phyloP scores from a whole-genome alignment of 2,329 filamentous ascomycete species.

The Neonectria ditissima region DNA sequence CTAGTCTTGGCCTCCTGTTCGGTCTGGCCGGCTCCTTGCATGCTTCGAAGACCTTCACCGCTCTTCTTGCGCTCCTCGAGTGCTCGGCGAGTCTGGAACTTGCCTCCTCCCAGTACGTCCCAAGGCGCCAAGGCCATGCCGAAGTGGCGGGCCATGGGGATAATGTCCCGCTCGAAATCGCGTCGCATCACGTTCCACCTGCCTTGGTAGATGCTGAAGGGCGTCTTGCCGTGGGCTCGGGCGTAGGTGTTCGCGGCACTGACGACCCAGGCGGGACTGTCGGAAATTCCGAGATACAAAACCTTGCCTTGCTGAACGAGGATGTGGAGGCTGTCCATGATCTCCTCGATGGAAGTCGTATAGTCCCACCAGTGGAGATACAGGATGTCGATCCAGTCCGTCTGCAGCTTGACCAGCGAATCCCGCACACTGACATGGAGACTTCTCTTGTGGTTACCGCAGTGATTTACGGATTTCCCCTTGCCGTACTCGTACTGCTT shows the following conservation, averaged over 20 bases:
- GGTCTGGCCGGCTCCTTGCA: conserved; percentile 48
- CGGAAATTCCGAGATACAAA: conserved; percentile 43
- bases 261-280: conserved; percentile 46
- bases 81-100: conserved; percentile 43
- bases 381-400: conserved; percentile 49
- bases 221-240: conserved; percentile 34
- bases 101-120: conserved; percentile 60
- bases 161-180: conserved; percentile 44
- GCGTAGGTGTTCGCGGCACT: conserved; percentile 43
- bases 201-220: conserved; percentile 44
- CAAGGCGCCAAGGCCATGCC: conserved; percentile 61
- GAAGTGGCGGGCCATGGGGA: conserved; percentile 42
- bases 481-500: neutral
- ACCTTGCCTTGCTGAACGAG: conserved; percentile 42
- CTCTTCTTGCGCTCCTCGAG: conserved; percentile 37
- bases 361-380: conserved; percentile 47
- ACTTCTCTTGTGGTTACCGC: conserved; percentile 54
- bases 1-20: conserved; percentile 65
- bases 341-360: conserved; percentile 37
- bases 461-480: conserved; percentile 47
- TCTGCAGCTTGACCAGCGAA: conserved; percentile 55
- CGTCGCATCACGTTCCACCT: conserved; percentile 38
- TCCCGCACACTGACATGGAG: conserved; percentile 54
- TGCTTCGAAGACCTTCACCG: neutral
- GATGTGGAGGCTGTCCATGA: conserved; percentile 43